phyloP scores from a whole-genome alignment of 2,329 filamentous ascomycete species.

The Scortechinia acanthostroma region DNA sequence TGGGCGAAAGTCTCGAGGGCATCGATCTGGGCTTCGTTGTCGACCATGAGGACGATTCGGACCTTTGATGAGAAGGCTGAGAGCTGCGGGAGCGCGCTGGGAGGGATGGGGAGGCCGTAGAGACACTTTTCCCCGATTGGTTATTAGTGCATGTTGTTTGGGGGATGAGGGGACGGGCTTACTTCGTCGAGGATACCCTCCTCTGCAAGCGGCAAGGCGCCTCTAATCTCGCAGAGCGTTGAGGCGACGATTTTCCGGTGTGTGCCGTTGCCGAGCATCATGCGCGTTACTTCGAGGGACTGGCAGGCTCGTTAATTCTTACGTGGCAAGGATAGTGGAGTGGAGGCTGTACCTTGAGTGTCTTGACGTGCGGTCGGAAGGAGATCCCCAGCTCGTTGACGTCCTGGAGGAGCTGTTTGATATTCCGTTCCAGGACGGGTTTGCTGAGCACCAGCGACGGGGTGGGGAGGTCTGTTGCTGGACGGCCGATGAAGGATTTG shows the following conservation, averaged over 20 bases:
- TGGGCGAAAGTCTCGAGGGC: constrained; percentile 12
- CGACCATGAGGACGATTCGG: constrained; percentile 24
- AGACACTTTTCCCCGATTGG: constrained; percentile 13
- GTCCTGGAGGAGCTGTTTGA: constrained; percentile 23
- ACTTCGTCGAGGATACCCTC: constrained; percentile 30
- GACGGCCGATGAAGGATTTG: constrained; percentile 22
- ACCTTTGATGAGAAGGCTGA: constrained; percentile 15
- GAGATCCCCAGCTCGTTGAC: constrained; percentile 24
- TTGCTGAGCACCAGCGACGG: constrained; percentile 28
- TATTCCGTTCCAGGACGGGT: constrained; percentile 25
- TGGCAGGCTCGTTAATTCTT: constrained; percentile 3
- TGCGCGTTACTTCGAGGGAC: constrained; percentile 20
- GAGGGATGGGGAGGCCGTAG: constrained; percentile 29
- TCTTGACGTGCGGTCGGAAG: constrained; percentile 34
- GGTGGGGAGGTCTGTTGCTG: constrained; percentile 22
- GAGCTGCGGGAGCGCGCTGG: constrained; percentile 19
- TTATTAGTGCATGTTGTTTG: background rate
- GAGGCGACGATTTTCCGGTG: constrained; percentile 28
- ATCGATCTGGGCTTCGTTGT: constrained; percentile 21
- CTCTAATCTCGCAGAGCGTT: constrained; percentile 28
- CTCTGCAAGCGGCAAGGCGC: constrained; percentile 23
- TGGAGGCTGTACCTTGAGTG: constrained; percentile 14
- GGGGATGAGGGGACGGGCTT: constrained; percentile 2
- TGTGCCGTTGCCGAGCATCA: constrained; percentile 28
- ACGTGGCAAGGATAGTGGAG: background rate